Percentiles rank a stretch among this genome's conserved stretches.
Conservation (phyloP, 139 green algal species). For the Tetradesmus lagerheimii region DNA sequence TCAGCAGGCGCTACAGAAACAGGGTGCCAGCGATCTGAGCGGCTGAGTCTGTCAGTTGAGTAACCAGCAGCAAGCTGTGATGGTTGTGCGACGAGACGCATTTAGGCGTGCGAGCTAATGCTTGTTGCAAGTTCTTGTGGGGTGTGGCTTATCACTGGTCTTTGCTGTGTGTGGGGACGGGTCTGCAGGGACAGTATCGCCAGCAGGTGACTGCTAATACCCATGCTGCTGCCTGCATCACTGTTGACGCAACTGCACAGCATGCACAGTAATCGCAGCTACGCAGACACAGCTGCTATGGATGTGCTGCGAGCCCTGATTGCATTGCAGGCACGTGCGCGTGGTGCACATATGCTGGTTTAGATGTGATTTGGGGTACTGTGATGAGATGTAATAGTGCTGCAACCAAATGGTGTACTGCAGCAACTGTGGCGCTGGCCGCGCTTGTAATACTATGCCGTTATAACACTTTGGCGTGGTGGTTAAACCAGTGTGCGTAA, state of each 20-base stretch:
- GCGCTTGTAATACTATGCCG: background rate
- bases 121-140: background rate
- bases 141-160: background rate
- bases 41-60: too few relatives aligned
- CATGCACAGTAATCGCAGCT: background rate
- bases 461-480: too few relatives aligned
- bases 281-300: too few relatives aligned
- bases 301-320: background rate
- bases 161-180: too few relatives aligned
- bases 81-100: too few relatives aligned
- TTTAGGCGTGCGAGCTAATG: background rate
- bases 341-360: background rate
- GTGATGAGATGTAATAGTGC: background rate
- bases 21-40: slow-evolving; percentile 2
- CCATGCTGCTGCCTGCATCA: too few relatives aligned
- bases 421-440: background rate
- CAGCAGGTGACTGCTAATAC: too few relatives aligned
- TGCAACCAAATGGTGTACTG: too few relatives aligned
- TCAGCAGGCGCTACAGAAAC: slow-evolving; percentile 26
- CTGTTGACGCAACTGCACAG: background rate
- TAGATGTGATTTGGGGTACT: background rate
- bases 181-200: too few relatives aligned
- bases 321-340: background rate
- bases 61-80: too few relatives aligned
- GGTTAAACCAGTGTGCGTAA: background rate